These are phyloP conservation scores for Daucus carota DNA, from an alignment of 129 eudicot species.

Conservation along the genomic window DH1_v3.0 NC_030388.2:28565001-28565500, in stretches of 20 bases:
- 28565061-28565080: constrained; percentile 35
- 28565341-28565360: constrained; percentile 44
- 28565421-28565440: constrained; percentile 21
- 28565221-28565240: constrained; percentile 20
- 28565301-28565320: constrained; percentile 43
- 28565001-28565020: constrained; percentile 49
- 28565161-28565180: constrained; percentile 34
- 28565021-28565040: constrained; percentile 45
- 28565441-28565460: constrained; percentile 35
- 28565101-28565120: constrained; percentile 67
- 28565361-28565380: constrained; percentile 12
- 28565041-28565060: constrained; percentile 31
- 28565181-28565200: constrained; percentile 47
- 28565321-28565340: constrained; percentile 36
- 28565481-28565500: background rate
- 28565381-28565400: constrained; percentile 15
- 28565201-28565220: constrained; percentile 51
- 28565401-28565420: constrained; percentile 23
- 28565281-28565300: constrained; percentile 29
- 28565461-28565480: constrained; percentile 1
- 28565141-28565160: constrained; percentile 26
- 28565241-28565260: constrained; percentile 38
- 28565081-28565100: constrained; percentile 30
- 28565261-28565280: constrained; percentile 33
- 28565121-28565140: constrained; percentile 64